Conservation (phyloP, 1,284 basidiomycete species). For the Moesziomyces parantarcticus region DNA sequence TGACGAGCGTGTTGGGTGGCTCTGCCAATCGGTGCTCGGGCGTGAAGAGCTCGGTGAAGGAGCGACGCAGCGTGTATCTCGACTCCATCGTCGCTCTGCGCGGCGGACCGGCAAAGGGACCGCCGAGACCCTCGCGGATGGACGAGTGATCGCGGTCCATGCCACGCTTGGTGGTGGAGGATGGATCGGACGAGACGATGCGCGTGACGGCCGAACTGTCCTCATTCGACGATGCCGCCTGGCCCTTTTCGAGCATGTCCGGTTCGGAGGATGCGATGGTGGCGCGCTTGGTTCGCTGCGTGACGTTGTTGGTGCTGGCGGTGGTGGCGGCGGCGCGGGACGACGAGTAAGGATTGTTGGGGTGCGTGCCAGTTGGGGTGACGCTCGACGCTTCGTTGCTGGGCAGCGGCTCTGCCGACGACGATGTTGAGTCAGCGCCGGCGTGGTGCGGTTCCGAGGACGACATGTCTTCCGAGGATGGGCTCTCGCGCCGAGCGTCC, state of each 20-base stretch:
- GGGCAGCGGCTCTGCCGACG: conserved; percentile 1
- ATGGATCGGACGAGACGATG: conserved; percentile 22
- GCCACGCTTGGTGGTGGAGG: conserved; percentile 13
- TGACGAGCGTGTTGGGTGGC: conserved; percentile 33
- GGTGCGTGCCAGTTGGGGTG: conserved; percentile 2
- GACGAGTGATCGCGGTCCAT: conserved; percentile 39
- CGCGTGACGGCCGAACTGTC: conserved; percentile 24
- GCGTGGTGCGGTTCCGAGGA: conserved; percentile 9
- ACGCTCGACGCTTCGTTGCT: conserved; percentile 4
- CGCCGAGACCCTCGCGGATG: conserved; percentile 32
- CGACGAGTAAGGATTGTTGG: conserved; percentile 20
- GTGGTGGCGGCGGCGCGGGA: conserved; percentile 9
- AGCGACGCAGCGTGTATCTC: conserved; percentile 32
- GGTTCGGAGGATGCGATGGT: conserved; percentile 38
- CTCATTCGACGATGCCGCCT: conserved; percentile 25
- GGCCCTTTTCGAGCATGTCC: conserved; percentile 48
- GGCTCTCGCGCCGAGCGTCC: conserved; percentile 8
- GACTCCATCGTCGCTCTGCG: conserved; percentile 47
- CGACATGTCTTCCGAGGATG: conserved; percentile 9
- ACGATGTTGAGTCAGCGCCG: not conserved
- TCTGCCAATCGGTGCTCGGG: conserved; percentile 50
- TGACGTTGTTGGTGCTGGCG: conserved; percentile 22
- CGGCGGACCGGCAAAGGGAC: conserved; percentile 47
- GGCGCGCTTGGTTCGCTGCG: conserved; percentile 44
- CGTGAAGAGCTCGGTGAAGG: conserved; percentile 53